phyloP scores from a whole-genome alignment of 768 basidiomycete species.

The Leucocoprinus birnbaumii region DNA sequence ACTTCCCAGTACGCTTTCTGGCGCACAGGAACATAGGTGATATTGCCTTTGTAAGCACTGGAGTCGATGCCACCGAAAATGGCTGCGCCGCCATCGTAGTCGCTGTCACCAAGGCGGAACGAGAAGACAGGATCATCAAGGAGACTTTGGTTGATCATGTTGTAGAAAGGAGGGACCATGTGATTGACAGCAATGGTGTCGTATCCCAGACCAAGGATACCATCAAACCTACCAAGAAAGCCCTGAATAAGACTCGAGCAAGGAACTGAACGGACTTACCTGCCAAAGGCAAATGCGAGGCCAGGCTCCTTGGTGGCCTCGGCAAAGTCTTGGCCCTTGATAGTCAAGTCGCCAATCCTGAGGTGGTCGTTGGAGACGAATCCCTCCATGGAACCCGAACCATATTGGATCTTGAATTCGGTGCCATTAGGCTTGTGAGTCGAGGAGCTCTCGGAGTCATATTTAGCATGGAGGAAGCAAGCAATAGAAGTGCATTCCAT shows the following conservation, averaged over 20 bases:
- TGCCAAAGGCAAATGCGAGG: conserved; percentile 94
- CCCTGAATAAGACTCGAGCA: background rate
- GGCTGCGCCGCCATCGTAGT: conserved; percentile 87
- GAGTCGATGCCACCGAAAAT: conserved; percentile 89
- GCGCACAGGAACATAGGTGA: conserved; percentile 86
- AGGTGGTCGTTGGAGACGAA: conserved; percentile 86
- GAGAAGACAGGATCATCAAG: conserved; percentile 88
- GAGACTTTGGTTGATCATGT: conserved; percentile 80
- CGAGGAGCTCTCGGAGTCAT: conserved; percentile 74
- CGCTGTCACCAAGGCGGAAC: conserved; percentile 87
- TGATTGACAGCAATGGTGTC: conserved; percentile 94
- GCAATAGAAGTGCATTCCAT: conserved; percentile 80
- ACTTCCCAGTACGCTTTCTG: conserved; percentile 99
- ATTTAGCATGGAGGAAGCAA: conserved; percentile 93
- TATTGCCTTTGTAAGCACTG: conserved; percentile 72
- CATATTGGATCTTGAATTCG: conserved; percentile 88
- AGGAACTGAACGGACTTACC: conserved; percentile 50
- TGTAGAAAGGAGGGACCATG: conserved; percentile 92
- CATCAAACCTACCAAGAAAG: conserved; percentile 70
- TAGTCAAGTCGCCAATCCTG: conserved; percentile 75
- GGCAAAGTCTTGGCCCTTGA: conserved; percentile 83
- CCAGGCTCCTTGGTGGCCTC: conserved; percentile 97
- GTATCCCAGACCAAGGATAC: conserved; percentile 91
- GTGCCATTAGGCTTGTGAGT: conserved; percentile 90
- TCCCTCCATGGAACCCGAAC: conserved; percentile 95